Evolutionary conservation across 805 yeast genomes (phyloP), one percentile per base, ranked within the genome.

Genomic region (Torulaspora franciscae): DNA sequence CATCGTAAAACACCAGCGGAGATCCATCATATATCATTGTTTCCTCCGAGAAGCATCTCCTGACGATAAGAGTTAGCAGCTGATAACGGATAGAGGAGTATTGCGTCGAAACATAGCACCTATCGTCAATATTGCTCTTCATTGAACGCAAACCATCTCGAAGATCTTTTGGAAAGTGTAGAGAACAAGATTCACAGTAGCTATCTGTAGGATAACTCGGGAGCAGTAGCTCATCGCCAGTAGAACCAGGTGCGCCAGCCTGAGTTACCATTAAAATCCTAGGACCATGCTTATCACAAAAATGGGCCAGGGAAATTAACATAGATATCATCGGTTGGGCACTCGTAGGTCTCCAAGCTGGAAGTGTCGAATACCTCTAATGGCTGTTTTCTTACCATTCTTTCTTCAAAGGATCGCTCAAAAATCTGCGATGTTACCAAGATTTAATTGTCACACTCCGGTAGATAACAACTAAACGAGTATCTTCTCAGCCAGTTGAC

Each of bases 281-380:
- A 0, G 91, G 90, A 0, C 91, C 91, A 58, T 84, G 90, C 17
- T 79, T 73, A 62, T 84, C 91, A 61, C 91, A 84, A 61, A 84
- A 84, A 58, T 84, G 91, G 0, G 87, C 82, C 38, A 84, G 59
- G 15, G 84, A 54, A 14, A 63, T 51, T 9, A 59, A 43, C 43
- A 56, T 52, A 8, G 57, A 44, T 1, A 52, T 45, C 59, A 52
- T 55, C 13, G 28, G 13, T 11, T 14, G 10, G 22, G 17, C 33
- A 14, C 11, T 30, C 3, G 33, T 19, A 14, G 33, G 22, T 14
- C 33, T 30, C 15, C 3, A 7, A 30, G 8, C 6, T 14, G 10
- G 19, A 30, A 30, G 22, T 30, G 29, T 11, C 13, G n/a, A n/a
- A 5, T 27, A 9, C 6, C 13, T 27, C 29, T 10, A 11, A 27